Conservation (phyloP, 129 eudicot species). For the Saussurea involucrata region DNA sequence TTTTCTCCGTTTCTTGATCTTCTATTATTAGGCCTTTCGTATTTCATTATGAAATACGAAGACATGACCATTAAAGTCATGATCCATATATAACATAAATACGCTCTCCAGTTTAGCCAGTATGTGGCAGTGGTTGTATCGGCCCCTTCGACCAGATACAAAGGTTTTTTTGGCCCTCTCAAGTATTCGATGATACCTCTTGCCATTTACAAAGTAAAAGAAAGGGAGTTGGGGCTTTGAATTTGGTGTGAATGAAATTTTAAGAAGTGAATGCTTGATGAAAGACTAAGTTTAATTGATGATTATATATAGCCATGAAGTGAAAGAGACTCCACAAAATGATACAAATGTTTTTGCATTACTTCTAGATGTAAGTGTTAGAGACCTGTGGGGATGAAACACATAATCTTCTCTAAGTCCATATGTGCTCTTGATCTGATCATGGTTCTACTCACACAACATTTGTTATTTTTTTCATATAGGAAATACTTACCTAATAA, state of each 20-base stretch:
- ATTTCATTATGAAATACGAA: conserved; percentile 56
- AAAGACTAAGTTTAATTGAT: conserved; percentile 16
- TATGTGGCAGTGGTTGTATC: conserved; percentile 61
- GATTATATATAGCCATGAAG: not conserved
- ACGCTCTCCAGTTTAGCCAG: conserved; percentile 89
- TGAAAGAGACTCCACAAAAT: conserved; percentile 20
- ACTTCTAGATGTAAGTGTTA: too few species aligned
- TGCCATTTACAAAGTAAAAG: not conserved
- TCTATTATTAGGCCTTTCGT: conserved; percentile 43
- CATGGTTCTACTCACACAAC: too few species aligned
- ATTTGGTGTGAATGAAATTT: not conserved
- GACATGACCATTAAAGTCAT: conserved; percentile 50
- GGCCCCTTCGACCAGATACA: conserved; percentile 66
- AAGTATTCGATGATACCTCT: conserved; percentile 44
- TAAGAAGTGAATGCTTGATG: conserved; percentile 13
- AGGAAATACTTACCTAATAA: too few species aligned
- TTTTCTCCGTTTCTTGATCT: conserved; percentile 29
- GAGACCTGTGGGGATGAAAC: too few species aligned
- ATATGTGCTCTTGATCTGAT: too few species aligned
- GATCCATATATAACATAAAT: conserved; percentile 56
- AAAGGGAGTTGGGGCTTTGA: not conserved
- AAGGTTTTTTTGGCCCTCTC: conserved; percentile 56
- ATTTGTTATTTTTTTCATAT: too few species aligned
- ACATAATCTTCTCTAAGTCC: too few species aligned
- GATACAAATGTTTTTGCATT: conserved; percentile 22